phyloP scores from a whole-genome alignment of 106 monocot species.

The Apostasia shenzhenica region DNA sequence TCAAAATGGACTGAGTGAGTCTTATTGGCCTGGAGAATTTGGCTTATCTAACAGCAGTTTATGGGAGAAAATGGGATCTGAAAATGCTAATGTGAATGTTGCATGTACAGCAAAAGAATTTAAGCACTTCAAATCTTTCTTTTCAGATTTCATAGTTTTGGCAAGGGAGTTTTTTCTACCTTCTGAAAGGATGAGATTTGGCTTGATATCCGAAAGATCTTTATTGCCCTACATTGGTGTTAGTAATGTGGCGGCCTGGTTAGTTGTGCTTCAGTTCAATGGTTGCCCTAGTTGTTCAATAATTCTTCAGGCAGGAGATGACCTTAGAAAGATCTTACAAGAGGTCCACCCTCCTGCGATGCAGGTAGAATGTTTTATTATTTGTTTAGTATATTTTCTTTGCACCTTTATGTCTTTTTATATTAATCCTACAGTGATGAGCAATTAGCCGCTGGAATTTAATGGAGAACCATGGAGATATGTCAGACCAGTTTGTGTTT shows the following conservation, averaged over 20 bases:
- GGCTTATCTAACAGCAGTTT: constrained; percentile 39
- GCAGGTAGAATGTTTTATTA: constrained; percentile 48
- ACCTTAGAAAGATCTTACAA: constrained; percentile 41
- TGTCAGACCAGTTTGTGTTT: too few species aligned
- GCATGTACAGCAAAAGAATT: constrained; percentile 52
- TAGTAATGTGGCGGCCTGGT: constrained; percentile 46
- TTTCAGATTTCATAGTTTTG: constrained; percentile 41
- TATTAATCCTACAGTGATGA: not conserved
- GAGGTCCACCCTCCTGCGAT: constrained; percentile 33
- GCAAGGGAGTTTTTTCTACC: constrained; percentile 67
- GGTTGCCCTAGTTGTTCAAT: constrained; percentile 61
- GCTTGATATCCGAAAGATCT: constrained; percentile 60
- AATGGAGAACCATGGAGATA: too few species aligned
- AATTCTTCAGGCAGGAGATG: constrained; percentile 51
- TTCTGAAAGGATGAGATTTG: constrained; percentile 77
- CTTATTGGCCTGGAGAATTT: constrained; percentile 29
- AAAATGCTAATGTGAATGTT: constrained; percentile 11
- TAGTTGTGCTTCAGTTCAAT: constrained; percentile 46
- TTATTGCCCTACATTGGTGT: constrained; percentile 52
- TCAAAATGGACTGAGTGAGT: constrained; percentile 30
- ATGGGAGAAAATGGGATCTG: constrained; percentile 23
- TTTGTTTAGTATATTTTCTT: not conserved
- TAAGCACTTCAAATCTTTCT: constrained; percentile 58
- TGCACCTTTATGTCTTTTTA: not conserved
- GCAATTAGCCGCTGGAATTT: too few species aligned